A percentile compares a stretch with the other conserved stretches of the same genome.
phyloP scores from a whole-genome alignment of 208 protist species.

The Leishmania major region DNA sequence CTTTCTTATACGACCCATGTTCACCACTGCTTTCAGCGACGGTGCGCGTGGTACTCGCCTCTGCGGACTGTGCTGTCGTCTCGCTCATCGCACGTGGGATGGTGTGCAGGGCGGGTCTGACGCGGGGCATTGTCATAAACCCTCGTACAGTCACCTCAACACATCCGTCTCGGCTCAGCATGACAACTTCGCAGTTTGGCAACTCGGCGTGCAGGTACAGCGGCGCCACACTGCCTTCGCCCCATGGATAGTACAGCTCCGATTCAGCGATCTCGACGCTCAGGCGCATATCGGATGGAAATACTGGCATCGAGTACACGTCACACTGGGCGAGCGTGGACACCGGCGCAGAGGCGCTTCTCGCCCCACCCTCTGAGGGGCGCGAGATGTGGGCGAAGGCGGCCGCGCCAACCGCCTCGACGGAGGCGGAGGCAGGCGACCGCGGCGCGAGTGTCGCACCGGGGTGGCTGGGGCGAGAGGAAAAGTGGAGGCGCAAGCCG shows the following conservation, averaged over 20 bases:
- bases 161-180: slow-evolving; percentile 50
- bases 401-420: slow-evolving; percentile 25
- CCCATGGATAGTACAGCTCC: slow-evolving; percentile 59
- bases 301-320: slow-evolving; percentile 45
- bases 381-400: slow-evolving; percentile 26
- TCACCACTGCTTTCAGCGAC: not conserved
- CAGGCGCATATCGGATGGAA: slow-evolving; percentile 52
- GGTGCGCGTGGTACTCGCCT: not conserved
- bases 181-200: slow-evolving; percentile 17
- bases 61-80: not conserved
- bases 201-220: slow-evolving; percentile 46
- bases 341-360: not conserved
- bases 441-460: slow-evolving; percentile 19
- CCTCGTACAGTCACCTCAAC: slow-evolving; percentile 43
- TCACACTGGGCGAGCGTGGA: slow-evolving; percentile 2
- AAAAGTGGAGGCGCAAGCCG: slow-evolving; percentile 52
- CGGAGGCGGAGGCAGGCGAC: slow-evolving; percentile 23
- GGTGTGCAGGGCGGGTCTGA: slow-evolving; percentile 9
- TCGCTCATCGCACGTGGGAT: not conserved
- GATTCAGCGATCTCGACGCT: slow-evolving; percentile 29
- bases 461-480: slow-evolving; percentile 18
- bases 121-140: slow-evolving; percentile 22
- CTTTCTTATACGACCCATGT: not conserved
- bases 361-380: not conserved
- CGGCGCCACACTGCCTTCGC: slow-evolving; percentile 45